Evolutionary conservation across 1,284 basidiomycete species (phyloP).

Genomic region (Xanthoconium separans): DNA sequence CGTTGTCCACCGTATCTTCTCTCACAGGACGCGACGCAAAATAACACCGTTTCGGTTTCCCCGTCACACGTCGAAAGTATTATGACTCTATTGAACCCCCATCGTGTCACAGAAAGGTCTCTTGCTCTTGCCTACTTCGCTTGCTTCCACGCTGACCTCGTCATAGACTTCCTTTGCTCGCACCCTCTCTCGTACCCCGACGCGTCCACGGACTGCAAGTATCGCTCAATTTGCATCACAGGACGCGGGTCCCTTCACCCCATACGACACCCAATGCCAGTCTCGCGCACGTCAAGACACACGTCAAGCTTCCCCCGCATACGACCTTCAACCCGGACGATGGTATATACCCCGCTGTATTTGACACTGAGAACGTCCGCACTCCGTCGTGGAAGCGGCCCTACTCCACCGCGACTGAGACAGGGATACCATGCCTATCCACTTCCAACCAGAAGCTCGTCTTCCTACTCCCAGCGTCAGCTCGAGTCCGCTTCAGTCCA

Average conservation of each 20-base stretch:
- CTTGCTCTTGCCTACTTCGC: background rate
- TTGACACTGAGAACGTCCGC: slow-evolving; percentile 42
- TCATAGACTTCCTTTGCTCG: slow-evolving; percentile 18
- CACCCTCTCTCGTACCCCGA: slow-evolving; percentile 31
- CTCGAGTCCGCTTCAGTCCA: slow-evolving; percentile 54
- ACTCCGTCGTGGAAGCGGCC: slow-evolving; percentile 55
- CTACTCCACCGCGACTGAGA: slow-evolving; percentile 31
- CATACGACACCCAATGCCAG: slow-evolving; percentile 64
- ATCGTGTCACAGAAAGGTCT: slow-evolving; percentile 37
- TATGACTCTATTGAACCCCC: slow-evolving; percentile 46
- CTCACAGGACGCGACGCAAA: slow-evolving; percentile 30
- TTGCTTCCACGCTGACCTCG: slow-evolving; percentile 7
- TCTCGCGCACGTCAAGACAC: slow-evolving; percentile 61
- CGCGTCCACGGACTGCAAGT: slow-evolving; percentile 31
- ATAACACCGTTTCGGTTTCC: slow-evolving; percentile 25
- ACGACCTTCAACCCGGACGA: slow-evolving; percentile 36
- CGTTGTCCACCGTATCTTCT: slow-evolving; percentile 23
- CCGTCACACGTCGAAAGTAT: slow-evolving; percentile 56
- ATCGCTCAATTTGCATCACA: slow-evolving; percentile 23
- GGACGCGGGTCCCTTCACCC: slow-evolving; percentile 39
- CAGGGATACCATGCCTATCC: slow-evolving; percentile 19
- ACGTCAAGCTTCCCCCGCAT: slow-evolving; percentile 59
- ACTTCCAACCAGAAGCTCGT: slow-evolving; percentile 48
- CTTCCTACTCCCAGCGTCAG: slow-evolving; percentile 38
- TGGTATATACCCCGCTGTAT: slow-evolving; percentile 37